Evolutionary conservation across 495 filamentous ascomycete species (phyloP).

Genomic region (Rostrohypoxylon terebratum): DNA sequence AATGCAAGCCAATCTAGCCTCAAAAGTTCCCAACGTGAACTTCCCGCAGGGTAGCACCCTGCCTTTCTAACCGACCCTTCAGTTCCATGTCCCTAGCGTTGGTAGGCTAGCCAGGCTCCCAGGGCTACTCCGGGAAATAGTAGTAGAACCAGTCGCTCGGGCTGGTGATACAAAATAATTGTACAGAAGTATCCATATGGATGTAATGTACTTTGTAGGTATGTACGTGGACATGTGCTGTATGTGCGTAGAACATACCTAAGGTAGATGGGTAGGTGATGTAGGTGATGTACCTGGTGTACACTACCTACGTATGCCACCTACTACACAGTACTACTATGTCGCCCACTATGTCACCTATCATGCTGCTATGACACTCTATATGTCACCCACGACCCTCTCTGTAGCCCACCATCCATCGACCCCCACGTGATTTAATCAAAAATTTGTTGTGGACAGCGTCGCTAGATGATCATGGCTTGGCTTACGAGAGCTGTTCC

Average conservation of each 20-base stretch:
- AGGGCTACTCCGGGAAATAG: conserved; percentile 43
- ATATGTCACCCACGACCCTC: background rate
- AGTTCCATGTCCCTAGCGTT: conserved; percentile 42
- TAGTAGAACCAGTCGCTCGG: conserved; percentile 46
- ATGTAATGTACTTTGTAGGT: background rate
- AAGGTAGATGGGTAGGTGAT: no score
- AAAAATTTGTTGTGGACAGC: conserved; percentile 19
- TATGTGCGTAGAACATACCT: no score
- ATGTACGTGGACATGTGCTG: no score
- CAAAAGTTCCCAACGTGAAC: conserved; percentile 35
- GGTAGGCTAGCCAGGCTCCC: conserved; percentile 41
- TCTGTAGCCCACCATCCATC: conserved; percentile 20
- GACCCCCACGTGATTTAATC: conserved; percentile 37
- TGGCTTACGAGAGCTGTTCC: conserved; percentile 19
- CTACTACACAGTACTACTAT: no score
- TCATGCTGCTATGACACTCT: background rate
- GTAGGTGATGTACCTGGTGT: background rate
- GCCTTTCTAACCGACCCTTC: conserved; percentile 41
- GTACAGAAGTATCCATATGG: background rate
- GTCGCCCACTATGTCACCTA: background rate
- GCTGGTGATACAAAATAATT: conserved; percentile 34
- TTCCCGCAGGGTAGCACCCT: conserved; percentile 45
- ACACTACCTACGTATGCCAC: background rate
- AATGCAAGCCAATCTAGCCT: conserved; percentile 46
- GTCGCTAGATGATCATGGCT: conserved; percentile 18